Evolutionary conservation across 495 filamentous ascomycete species (phyloP).

Genomic region (Talaromyces proteolyticus): DNA sequence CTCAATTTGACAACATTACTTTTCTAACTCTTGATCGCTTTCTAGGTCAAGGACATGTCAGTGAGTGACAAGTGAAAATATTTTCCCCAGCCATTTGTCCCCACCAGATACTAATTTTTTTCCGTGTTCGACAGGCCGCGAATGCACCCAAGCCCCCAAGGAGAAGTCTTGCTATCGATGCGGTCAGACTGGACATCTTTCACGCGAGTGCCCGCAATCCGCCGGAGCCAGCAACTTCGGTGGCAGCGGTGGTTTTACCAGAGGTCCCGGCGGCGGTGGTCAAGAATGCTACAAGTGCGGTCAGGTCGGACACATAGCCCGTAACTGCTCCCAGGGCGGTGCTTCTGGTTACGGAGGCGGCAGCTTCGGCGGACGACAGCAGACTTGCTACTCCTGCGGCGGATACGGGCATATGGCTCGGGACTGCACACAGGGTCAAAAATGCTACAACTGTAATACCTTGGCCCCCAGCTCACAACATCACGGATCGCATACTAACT

Average conservation of each 20-base stretch:
- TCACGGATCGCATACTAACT: too few relatives aligned
- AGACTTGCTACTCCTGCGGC: slow-evolving; percentile 96
- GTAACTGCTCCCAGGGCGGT: slow-evolving; percentile 77
- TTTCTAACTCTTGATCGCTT: slow-evolving; percentile 13
- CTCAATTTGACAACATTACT: slow-evolving; percentile 26
- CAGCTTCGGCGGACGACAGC: slow-evolving; percentile 47
- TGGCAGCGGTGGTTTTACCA: slow-evolving; percentile 27
- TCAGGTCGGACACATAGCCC: slow-evolving; percentile 93
- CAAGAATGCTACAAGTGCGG: slow-evolving; percentile 99
- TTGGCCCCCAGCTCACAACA: too few relatives aligned
- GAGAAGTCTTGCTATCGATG: slow-evolving; percentile 97
- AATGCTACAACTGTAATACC: slow-evolving; percentile 99
- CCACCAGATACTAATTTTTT: neutral
- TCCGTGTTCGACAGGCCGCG: slow-evolving; percentile 82
- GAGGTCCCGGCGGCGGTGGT: slow-evolving; percentile 36
- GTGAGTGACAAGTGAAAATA: slow-evolving; percentile 40
- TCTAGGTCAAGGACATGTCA: slow-evolving; percentile 82
- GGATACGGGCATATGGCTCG: slow-evolving; percentile 95
- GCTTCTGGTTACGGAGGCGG: slow-evolving; percentile 40
- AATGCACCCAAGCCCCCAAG: slow-evolving; percentile 84
- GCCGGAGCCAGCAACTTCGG: slow-evolving; percentile 43
- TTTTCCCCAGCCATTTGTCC: slow-evolving; percentile 6
- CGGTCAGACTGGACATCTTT: slow-evolving; percentile 82
- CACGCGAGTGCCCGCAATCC: slow-evolving; percentile 76
- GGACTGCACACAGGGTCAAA: slow-evolving; percentile 97